Evolutionary conservation across 768 basidiomycete genomes (phyloP).

Genomic region (Lepiota subincarnata): DNA sequence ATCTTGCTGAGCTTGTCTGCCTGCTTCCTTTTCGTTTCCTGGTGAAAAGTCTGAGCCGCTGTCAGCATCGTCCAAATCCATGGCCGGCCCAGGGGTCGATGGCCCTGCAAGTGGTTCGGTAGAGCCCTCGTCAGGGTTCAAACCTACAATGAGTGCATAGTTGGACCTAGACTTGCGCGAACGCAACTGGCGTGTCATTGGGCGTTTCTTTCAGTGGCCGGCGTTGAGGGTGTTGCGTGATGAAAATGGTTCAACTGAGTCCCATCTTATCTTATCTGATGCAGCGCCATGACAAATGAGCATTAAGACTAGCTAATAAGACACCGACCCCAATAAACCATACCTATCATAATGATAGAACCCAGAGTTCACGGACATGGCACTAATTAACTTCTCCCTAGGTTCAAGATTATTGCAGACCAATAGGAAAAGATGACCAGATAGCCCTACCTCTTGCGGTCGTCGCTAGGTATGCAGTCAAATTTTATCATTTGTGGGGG

Average conservation of each 20-base stretch:
- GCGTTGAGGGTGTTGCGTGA: constrained; percentile 3
- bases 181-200: constrained; percentile 55
- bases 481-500: too few species aligned
- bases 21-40: constrained; percentile 25
- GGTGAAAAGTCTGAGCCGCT: constrained; percentile 58
- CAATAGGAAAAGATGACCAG: too few species aligned
- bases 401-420: too few species aligned
- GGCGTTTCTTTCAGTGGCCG: too few species aligned
- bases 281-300: too few species aligned
- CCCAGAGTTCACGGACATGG: too few species aligned
- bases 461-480: too few species aligned
- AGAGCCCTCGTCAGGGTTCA: constrained; percentile 32
- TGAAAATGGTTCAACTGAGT: neutral
- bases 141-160: constrained; percentile 39
- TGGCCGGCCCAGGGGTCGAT: constrained; percentile 26
- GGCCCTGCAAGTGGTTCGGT: constrained; percentile 31
- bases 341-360: too few species aligned
- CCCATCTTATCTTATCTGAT: constrained; percentile 7
- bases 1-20: constrained; percentile 25
- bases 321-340: too few species aligned
- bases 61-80: constrained; percentile 30
- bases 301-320: too few species aligned
- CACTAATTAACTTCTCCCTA: too few species aligned
- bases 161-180: constrained; percentile 48
- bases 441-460: too few species aligned